A percentile compares a stretch with the other conserved stretches of the same genome.
These are phyloP conservation scores for Monosporascus ibericus DNA, from an alignment of 2,329 filamentous ascomycete genomes.

Conservation along the genomic window DNA sequence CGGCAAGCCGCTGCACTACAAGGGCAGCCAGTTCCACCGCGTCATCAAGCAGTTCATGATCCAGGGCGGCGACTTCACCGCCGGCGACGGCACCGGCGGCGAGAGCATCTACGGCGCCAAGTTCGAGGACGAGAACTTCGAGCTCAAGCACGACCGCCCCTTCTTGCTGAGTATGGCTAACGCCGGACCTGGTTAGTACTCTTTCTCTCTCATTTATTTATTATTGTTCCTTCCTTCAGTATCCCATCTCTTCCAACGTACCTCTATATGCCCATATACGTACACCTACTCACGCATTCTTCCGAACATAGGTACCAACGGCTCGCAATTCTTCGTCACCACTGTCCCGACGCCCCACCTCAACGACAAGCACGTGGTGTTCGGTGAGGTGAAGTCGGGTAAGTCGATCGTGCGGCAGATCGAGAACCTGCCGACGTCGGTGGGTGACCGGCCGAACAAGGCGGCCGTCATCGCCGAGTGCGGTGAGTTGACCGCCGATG, in stretches of 20 bases:
- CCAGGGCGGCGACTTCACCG: slow-evolving; percentile 94
- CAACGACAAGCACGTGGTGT: slow-evolving; percentile 95
- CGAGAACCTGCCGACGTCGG: slow-evolving; percentile 72
- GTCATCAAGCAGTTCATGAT: slow-evolving; percentile 99
- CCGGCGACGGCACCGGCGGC: slow-evolving; percentile 88
- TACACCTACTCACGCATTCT: slow-evolving; percentile 1
- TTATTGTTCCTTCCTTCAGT: background rate
- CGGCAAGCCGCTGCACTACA: slow-evolving; percentile 87
- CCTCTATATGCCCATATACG: background rate
- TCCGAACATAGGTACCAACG: slow-evolving; percentile 67
- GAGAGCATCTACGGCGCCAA: slow-evolving; percentile 97
- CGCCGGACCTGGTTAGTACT: slow-evolving; percentile 70
- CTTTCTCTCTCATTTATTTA: background rate
- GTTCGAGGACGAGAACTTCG: slow-evolving; percentile 96
- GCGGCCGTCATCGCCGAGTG: slow-evolving; percentile 76
- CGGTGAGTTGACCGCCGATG: slow-evolving; percentile 72
- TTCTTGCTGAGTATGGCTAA: slow-evolving; percentile 98
- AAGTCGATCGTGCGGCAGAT: slow-evolving; percentile 88
- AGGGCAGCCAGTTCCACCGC: slow-evolving; percentile 87
- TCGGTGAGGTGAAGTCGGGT: slow-evolving; percentile 87
- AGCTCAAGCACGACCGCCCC: slow-evolving; percentile 82
- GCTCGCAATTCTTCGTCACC: slow-evolving; percentile 97
- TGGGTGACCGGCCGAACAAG: slow-evolving; percentile 69
- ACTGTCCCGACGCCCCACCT: slow-evolving; percentile 93
- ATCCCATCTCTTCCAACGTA: background rate